These are phyloP conservation scores for Vitis cinerea DNA, from an alignment of 164 flowering plant genomes.

Conservation along the genomic window DNA sequence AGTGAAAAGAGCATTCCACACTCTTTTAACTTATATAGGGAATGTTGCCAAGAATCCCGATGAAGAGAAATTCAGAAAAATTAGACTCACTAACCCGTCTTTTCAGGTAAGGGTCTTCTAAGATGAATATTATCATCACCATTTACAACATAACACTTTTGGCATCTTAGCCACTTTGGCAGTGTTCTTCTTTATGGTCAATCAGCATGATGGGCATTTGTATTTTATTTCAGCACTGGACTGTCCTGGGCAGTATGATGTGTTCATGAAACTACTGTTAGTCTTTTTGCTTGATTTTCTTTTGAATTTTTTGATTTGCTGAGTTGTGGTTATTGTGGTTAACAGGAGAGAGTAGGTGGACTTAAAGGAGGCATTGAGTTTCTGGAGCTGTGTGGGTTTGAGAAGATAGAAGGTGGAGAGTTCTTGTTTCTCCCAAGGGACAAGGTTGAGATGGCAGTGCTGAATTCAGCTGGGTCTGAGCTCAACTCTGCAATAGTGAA, in stretches of 20 bases:
- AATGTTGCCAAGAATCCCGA: conserved; percentile 83
- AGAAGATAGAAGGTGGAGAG: conserved; percentile 60
- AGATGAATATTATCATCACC: not conserved
- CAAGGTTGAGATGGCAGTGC: conserved; percentile 54
- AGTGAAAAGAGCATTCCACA: conserved; percentile 95
- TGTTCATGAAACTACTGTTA: not conserved
- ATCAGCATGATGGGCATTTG: no score
- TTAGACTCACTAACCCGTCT: conserved; percentile 56
- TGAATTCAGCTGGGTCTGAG: conserved; percentile 66
- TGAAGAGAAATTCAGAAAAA: conserved; percentile 95
- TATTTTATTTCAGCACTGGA: not conserved
- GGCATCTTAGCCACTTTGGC: no score
- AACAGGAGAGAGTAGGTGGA: conserved; percentile 73
- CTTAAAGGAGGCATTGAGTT: conserved; percentile 64
- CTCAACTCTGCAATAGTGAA: conserved; percentile 67
- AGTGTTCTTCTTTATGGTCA: no score
- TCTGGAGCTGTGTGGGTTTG: conserved; percentile 69
- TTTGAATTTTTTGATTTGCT: not conserved
- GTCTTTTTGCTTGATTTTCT: not conserved
- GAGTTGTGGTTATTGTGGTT: not conserved
- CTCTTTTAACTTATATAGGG: conserved; percentile 79
- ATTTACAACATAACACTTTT: not conserved
- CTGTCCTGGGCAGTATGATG: no score
- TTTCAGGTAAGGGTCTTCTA: conserved; percentile 46
- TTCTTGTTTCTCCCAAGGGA: conserved; percentile 56